Base-by-base conservation (phyloP, 192 early-diverging fungal species). In the Dissophora globulifera region DNA sequence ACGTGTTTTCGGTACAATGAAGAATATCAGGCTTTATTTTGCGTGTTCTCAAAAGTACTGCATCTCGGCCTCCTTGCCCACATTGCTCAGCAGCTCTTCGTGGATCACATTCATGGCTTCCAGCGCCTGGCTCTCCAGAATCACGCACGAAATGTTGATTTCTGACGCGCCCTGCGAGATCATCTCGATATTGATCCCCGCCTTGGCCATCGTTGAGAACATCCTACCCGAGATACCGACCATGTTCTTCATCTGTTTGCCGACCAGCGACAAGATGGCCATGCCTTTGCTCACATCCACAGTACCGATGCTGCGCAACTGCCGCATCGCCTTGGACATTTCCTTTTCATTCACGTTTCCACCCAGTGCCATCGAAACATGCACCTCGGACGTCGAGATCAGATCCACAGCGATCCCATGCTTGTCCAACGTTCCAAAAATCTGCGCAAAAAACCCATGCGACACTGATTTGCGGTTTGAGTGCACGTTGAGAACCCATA, bases 141-240 rank as follows among this genome's bases (percentile, higher is more conserved):
- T 94, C 5, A 99, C 95, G 66, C 97, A 99, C 27, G 92, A 94
- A 58, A 99, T 98, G 78, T 99, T 99, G 74, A 98, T 98, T 80
- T 99, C 97, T 11, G 90, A 93, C 10, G 96, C 92, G 23, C 97
- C 97, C 83, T 99, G 97, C 27, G 93, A 95, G 54, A 99, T 97
- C 97, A 99, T 99, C 80, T 99, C 97, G 70, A 99, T 96, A 69
- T 99, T 99, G 64, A 99, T 90, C 53, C 87, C 81, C 30, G 90
- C 87, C 47, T 86, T 87, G n/a, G 93, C 93, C 42, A 99, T 81
- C 1, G 92, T 94, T 56, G 85, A 85, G 81, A 99, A 98, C 95
- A 99, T 98, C 71, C 85, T 88, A 15, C 94, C 90, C 12, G 95
- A 91, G 41, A 95, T 91, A 61, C 97, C 97, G 27, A 96, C 94